These are phyloP conservation scores for Datura wrightii DNA, from an alignment of 257 asterid genomes.

Conservation along the genomic window DNA sequence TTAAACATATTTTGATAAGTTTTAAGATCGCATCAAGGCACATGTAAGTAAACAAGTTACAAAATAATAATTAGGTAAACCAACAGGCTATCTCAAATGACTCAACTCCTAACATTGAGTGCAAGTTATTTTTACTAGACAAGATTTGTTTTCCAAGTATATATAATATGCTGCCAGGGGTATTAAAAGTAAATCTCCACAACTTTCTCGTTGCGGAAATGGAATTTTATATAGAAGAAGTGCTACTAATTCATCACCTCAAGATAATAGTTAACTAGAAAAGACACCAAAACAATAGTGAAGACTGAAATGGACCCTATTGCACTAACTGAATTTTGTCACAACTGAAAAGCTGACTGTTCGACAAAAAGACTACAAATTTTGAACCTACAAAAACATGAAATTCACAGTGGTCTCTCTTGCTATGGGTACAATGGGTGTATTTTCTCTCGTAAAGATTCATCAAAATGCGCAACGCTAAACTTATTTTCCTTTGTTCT, in stretches of 20 bases:
- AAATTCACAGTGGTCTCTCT: background rate
- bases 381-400: constrained; percentile 15
- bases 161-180: too few relatives aligned
- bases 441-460: background rate
- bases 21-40: too few relatives aligned
- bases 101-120: too few relatives aligned
- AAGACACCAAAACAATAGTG: background rate
- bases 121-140: too few relatives aligned
- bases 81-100: too few relatives aligned
- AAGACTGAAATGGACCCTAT: background rate
- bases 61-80: too few relatives aligned
- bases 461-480: constrained; percentile 23
- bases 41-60: too few relatives aligned
- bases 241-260: background rate
- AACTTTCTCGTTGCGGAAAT: too few relatives aligned
- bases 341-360: background rate
- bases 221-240: too few relatives aligned
- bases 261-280: background rate
- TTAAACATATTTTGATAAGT: too few relatives aligned
- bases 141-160: too few relatives aligned
- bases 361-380: background rate
- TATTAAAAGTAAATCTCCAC: too few relatives aligned
- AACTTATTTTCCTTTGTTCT: constrained; percentile 21
- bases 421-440: constrained; percentile 17
- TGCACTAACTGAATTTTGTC: background rate